These are phyloP conservation scores for Castanopsis chinensis DNA, from an alignment of 306 rosid species.

Conservation along the genomic window DNA sequence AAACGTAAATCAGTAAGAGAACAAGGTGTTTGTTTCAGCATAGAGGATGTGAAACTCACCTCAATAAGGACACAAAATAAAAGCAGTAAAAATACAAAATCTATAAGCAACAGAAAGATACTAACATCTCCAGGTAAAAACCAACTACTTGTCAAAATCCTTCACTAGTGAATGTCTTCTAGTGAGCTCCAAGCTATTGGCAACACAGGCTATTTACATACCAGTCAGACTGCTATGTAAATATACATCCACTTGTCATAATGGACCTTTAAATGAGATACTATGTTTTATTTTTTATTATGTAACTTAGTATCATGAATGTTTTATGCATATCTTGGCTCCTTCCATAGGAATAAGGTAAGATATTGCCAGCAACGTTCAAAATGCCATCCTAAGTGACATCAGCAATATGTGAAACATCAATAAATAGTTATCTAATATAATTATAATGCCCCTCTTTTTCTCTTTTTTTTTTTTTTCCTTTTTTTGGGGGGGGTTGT, in stretches of 20 bases:
- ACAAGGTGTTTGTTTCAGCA: not conserved
- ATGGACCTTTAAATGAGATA: not conserved
- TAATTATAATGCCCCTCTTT: too few relatives aligned
- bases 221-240: not conserved
- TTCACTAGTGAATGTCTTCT: too few relatives aligned
- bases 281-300: not conserved
- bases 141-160: not conserved
- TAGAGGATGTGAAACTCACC: not conserved
- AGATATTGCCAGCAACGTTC: not conserved
- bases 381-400: not conserved
- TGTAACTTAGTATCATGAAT: not conserved
- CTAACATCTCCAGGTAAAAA: not conserved
- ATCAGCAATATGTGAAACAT: not conserved
- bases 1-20: too few relatives aligned
- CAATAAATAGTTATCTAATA: too few relatives aligned
- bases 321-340: not conserved
- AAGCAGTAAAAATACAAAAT: not conserved
- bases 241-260: not conserved
- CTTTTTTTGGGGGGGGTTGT: too few relatives aligned
- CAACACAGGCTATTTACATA: not conserved
- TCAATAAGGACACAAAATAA: not conserved
- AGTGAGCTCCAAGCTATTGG: not conserved
- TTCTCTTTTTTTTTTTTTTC: too few relatives aligned
- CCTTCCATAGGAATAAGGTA: not conserved
- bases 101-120: not conserved